phyloP scores from a whole-genome alignment of 1,284 basidiomycete genomes.

The Cutaneotrichosporon sp. region DNA sequence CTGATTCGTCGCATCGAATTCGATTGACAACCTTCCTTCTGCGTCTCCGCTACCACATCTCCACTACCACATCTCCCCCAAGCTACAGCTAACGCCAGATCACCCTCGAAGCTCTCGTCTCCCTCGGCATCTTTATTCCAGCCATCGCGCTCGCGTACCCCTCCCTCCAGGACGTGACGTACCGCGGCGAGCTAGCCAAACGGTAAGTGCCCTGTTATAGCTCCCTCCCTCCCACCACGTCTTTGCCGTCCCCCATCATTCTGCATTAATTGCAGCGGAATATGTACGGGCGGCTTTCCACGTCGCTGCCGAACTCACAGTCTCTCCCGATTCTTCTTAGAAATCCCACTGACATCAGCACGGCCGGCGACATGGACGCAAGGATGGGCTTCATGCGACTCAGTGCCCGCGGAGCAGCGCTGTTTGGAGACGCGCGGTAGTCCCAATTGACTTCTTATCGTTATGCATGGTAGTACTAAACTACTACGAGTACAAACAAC shows the following conservation, averaged over 20 bases:
- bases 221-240: too few relatives aligned
- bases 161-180: constrained; percentile 43
- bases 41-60: too few relatives aligned
- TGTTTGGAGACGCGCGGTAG: constrained; percentile 33
- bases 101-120: constrained; percentile 39
- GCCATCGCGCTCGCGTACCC: constrained; percentile 33
- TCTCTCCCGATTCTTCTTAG: too few relatives aligned
- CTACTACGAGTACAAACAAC: constrained; percentile 5
- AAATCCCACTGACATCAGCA: constrained; percentile 20
- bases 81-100: constrained; percentile 28
- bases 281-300: too few relatives aligned
- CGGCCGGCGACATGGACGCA: constrained; percentile 37
- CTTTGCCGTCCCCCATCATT: too few relatives aligned
- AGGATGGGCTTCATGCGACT: constrained; percentile 35
- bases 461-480: background rate
- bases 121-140: constrained; percentile 41
- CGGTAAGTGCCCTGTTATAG: too few relatives aligned
- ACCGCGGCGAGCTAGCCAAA: constrained; percentile 43
- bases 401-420: constrained; percentile 27
- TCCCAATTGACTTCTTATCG: background rate
- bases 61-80: background rate
- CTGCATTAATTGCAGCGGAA: too few relatives aligned
- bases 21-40: too few relatives aligned
- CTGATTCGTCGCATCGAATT: background rate
- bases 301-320: too few relatives aligned